These are phyloP conservation scores for Tricholoma hemisulphureum DNA, from an alignment of 768 basidiomycete genomes.

Conservation along the genomic window DNA sequence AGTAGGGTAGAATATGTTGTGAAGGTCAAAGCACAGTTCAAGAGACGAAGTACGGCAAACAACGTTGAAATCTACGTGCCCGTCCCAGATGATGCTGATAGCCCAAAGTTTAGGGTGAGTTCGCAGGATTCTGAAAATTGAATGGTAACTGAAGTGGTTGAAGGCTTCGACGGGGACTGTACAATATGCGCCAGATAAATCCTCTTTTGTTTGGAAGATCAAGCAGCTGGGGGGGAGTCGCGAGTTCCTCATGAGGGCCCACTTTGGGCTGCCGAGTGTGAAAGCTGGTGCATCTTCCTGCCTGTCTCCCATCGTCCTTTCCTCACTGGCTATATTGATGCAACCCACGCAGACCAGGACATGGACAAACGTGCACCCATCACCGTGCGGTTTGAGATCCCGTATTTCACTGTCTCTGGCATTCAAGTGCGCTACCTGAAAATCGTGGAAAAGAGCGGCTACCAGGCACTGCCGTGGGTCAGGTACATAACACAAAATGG, in stretches of 20 bases:
- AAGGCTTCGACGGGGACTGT: constrained; percentile 94
- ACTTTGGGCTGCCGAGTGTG: constrained; percentile 95
- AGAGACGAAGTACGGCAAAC: constrained; percentile 93
- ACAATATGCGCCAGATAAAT: constrained; percentile 97
- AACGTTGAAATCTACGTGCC: constrained; percentile 99
- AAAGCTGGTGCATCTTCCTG: constrained; percentile 66
- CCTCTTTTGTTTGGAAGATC: constrained; percentile 99
- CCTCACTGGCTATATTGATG: not conserved
- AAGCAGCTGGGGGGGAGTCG: constrained; percentile 95
- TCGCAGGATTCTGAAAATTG: not conserved
- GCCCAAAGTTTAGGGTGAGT: constrained; percentile 90
- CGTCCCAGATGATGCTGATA: constrained; percentile 98
- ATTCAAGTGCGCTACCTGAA: constrained; percentile 98
- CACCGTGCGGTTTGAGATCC: constrained; percentile 97
- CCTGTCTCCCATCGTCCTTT: not conserved
- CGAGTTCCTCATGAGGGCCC: constrained; percentile 97
- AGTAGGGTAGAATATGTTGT: constrained; percentile 94
- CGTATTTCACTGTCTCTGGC: constrained; percentile 97
- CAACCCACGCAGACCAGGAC: constrained; percentile 54
- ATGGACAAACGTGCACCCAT: constrained; percentile 91
- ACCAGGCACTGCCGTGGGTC: constrained; percentile 96
- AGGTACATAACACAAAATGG: constrained; percentile 91
- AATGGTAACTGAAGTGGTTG: not conserved
- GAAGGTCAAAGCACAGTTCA: constrained; percentile 96
- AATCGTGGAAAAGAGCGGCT: constrained; percentile 98